Conservation (phyloP, 75 land plant genomes). For the Pseudotsuga menziesii region DNA sequence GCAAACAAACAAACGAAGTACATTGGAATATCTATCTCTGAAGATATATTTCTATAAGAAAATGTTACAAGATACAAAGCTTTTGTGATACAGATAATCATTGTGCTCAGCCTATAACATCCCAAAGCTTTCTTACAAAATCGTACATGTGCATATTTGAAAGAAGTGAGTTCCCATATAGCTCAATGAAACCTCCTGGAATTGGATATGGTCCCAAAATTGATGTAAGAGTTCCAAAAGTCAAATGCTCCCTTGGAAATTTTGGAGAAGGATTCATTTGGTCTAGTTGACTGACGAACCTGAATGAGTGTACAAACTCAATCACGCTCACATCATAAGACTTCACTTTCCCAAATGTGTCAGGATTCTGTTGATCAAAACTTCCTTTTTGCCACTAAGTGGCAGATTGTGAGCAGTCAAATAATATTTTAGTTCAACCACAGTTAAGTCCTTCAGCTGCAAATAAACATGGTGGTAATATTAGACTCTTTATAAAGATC, state of each 20-base stretch:
- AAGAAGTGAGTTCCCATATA: background rate
- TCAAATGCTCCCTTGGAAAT: background rate
- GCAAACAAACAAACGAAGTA: background rate
- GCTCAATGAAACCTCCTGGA: background rate
- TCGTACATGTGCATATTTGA: background rate
- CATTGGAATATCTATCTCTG: too few relatives aligned
- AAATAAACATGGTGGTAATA: slow-evolving; percentile 6
- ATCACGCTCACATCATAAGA: background rate
- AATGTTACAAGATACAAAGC: background rate
- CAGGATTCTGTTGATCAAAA: slow-evolving; percentile 70
- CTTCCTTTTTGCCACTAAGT: slow-evolving; percentile 79
- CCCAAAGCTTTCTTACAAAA: background rate
- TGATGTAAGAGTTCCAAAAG: background rate
- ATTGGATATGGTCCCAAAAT: background rate
- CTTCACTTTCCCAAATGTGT: slow-evolving; percentile 77
- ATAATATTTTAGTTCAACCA: slow-evolving; percentile 75
- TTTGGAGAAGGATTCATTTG: background rate
- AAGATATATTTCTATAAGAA: too few relatives aligned
- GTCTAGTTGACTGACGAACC: background rate
- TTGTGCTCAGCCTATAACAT: background rate
- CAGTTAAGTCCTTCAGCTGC: slow-evolving; percentile 88
- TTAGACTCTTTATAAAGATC: background rate
- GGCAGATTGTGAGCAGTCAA: slow-evolving; percentile 67
- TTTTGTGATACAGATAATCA: background rate
- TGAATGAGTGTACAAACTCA: background rate